Base-by-base conservation (phyloP, 305 asterid species). In the Fraxinus velutina region DNA sequence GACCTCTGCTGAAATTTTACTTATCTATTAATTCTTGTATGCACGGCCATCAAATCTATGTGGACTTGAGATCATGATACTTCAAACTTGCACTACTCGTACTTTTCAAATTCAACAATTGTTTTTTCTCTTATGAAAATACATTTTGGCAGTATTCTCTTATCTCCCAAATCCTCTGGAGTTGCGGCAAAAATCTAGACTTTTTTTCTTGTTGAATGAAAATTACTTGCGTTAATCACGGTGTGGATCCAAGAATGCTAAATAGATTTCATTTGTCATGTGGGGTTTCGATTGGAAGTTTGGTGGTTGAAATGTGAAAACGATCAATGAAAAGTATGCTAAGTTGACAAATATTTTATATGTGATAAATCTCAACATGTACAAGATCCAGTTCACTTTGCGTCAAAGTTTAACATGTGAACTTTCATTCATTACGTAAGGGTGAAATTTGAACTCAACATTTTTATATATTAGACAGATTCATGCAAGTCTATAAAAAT, bases 211-310 rank as follows among this genome's bases (percentile, higher is more conserved):
- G 71, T 83, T 85, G 82, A 78, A 81, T 83, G 92, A 86, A 75
- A 86, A 80, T 57, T 90, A 88, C 92, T 7, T 29, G 80, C 94
- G 91, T 82, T 79, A 91, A 90, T 92, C 92, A 86, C 92, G 91
- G 89, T 82, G 85, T 85, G 88, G 78, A 81, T 73, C 86, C 80
- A 37, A 82, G 84, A 83, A 77, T 73, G 42, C 32, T 32, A 72
- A 55, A 33, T 39, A 72, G 70, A 81, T 86, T 71, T 80, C 44
- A 37, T 57, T 76, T 78, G 37, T 77, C 22, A 86, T 85, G 91
- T 82, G 85, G 75, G 29, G 68, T 79, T 83, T 86, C 86, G 88
- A 83, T 87, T 84, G 0, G 70, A 32, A 1, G 37, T 75, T 50
- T 62, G 24, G 39, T 76, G 3, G 80, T 62, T 33, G 21, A 78